Conservation (phyloP, 805 yeast species). For the Nakazawaea holstii region DNA sequence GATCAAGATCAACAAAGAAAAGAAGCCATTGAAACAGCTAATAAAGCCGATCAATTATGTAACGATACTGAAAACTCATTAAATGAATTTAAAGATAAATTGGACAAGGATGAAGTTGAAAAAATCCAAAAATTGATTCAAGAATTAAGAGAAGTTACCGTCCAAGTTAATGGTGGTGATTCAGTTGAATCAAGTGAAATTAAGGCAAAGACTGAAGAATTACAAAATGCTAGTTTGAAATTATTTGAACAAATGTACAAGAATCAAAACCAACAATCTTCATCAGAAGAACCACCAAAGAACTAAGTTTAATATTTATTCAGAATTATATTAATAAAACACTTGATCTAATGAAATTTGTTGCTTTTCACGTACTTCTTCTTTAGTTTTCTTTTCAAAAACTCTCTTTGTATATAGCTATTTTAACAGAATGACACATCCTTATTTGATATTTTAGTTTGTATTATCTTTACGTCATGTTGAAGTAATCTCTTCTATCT, state of each 20-base stretch:
- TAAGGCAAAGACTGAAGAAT: conserved; percentile 68
- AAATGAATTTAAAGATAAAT: conserved; percentile 63
- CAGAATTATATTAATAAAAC: too few relatives aligned
- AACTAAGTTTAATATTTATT: too few relatives aligned
- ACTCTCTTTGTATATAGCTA: background rate
- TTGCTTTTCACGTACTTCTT: background rate
- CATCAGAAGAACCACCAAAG: conserved; percentile 17
- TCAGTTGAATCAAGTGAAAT: conserved; percentile 47
- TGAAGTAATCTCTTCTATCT: too few relatives aligned
- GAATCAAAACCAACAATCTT: conserved; percentile 21
- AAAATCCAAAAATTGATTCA: conserved; percentile 48
- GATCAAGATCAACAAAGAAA: conserved; percentile 54
- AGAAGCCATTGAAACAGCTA: conserved; percentile 65
- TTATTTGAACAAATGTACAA: conserved; percentile 67
- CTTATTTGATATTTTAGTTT: too few relatives aligned
- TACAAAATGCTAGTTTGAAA: conserved; percentile 71
- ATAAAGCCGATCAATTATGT: conserved; percentile 70
- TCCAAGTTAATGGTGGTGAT: conserved; percentile 51
- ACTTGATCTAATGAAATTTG: background rate
- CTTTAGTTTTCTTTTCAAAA: background rate
- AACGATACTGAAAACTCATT: conserved; percentile 88
- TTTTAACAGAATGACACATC: background rate
- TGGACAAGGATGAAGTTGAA: conserved; percentile 44
- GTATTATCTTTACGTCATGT: too few relatives aligned
- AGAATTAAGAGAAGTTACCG: conserved; percentile 59